These are phyloP conservation scores for Ustilago lituana DNA, from an alignment of 1,284 basidiomycete genomes.

Conservation along the genomic window DNA sequence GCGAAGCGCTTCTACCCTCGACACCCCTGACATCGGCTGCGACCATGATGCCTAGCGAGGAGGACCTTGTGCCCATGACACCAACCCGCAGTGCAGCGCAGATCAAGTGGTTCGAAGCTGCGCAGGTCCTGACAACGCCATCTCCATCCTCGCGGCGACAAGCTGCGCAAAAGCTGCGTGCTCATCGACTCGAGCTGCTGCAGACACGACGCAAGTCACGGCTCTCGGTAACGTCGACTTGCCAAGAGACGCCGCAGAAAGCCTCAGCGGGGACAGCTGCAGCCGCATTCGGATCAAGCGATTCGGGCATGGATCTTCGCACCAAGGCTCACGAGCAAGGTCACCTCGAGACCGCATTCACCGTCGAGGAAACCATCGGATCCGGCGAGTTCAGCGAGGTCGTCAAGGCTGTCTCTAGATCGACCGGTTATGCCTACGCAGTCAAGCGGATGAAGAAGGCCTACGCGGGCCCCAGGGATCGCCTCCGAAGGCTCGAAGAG, in stretches of 20 bases:
- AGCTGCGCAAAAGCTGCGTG: constrained; percentile 34
- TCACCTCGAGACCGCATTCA: constrained; percentile 71
- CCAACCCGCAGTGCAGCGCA: constrained; percentile 55
- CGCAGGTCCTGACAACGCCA: constrained; percentile 57
- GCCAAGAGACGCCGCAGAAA: constrained; percentile 43
- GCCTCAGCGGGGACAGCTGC: neutral
- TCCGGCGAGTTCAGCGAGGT: constrained; percentile 94
- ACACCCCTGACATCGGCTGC: constrained; percentile 25
- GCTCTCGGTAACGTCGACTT: constrained; percentile 36
- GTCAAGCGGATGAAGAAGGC: constrained; percentile 90
- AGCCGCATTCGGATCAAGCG: constrained; percentile 1
- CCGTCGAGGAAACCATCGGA: constrained; percentile 83
- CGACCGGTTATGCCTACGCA: constrained; percentile 77
- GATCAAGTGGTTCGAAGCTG: constrained; percentile 65
- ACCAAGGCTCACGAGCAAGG: constrained; percentile 16
- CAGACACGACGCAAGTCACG: constrained; percentile 37
- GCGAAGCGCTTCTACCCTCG: constrained; percentile 24
- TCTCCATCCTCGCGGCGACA: constrained; percentile 51
- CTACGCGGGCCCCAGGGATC: constrained; percentile 88
- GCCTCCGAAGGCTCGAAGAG: constrained; percentile 87
- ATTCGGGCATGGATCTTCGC: constrained; percentile 19
- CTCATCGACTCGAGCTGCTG: constrained; percentile 45
- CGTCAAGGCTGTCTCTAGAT: constrained; percentile 83
- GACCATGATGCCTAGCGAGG: constrained; percentile 9
- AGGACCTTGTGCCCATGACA: constrained; percentile 55